Conservation (phyloP, 78 protist genomes). For the Dictyostelium capitatum region DNA sequence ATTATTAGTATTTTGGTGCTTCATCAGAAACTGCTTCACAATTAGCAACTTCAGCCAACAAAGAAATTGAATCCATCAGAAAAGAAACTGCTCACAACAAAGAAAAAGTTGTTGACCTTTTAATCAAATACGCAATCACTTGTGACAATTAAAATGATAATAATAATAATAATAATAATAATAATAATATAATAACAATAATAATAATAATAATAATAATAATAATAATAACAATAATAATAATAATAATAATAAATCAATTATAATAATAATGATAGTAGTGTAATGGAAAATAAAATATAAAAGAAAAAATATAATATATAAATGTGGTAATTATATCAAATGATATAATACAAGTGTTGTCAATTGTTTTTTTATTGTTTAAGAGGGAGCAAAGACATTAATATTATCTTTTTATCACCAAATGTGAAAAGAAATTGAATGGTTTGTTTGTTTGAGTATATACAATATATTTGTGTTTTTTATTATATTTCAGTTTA, state of each 20-base stretch:
- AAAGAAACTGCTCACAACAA: constrained; percentile 49
- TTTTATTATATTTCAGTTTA: neutral
- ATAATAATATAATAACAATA: neutral
- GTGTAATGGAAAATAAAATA: neutral
- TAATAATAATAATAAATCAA: neutral
- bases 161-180: neutral
- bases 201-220: neutral
- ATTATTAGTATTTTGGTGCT: constrained; percentile 44
- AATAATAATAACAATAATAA: neutral
- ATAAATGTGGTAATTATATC: neutral
- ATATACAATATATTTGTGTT: neutral
- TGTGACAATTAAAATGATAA: constrained; percentile 11
- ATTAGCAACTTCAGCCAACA: constrained; percentile 19
- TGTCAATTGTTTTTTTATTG: no score
- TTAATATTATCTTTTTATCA: neutral
- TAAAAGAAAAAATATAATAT: neutral
- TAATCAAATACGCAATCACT: constrained; percentile 49
- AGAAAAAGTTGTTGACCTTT: constrained; percentile 49
- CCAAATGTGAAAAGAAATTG: no score
- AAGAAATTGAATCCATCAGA: constrained; percentile 57
- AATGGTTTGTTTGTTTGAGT: no score
- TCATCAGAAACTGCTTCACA: constrained; percentile 55
- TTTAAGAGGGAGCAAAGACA: neutral
- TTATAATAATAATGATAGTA: neutral
- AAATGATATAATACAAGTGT: no score